Evolutionary conservation across 345 rosid species (phyloP).

Genomic region (Salix suchowensis): DNA sequence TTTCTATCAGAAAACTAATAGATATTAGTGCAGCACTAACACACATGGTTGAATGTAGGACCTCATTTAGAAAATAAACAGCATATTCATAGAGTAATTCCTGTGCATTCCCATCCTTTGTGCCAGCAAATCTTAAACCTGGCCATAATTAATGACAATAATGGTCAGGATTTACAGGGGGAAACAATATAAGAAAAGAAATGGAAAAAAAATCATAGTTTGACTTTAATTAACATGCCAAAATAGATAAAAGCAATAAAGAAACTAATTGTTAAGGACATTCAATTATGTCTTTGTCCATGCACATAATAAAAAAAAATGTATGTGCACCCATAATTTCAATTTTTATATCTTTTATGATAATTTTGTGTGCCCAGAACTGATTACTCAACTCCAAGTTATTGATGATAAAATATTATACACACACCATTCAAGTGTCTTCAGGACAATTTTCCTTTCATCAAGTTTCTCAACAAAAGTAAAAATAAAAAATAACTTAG

Average conservation of each 20-base stretch:
- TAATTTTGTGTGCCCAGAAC: not conserved
- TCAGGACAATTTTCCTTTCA: not conserved
- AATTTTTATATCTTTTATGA: not conserved
- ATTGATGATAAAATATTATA: not conserved
- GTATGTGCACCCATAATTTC: not conserved
- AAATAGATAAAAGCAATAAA: not conserved
- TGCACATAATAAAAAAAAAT: not conserved
- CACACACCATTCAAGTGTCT: not conserved
- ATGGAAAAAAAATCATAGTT: not conserved
- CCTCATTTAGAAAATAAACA: slow-evolving; percentile 84
- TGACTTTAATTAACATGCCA: not conserved
- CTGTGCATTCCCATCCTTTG: slow-evolving; percentile 79
- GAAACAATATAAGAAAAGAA: not conserved
- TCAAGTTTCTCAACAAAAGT: not conserved
- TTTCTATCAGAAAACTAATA: not conserved
- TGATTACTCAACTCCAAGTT: not conserved
- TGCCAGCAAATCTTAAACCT: slow-evolving; percentile 93
- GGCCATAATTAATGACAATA: slow-evolving; percentile 29
- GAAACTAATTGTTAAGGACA: not conserved
- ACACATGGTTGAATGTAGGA: slow-evolving; percentile 23
- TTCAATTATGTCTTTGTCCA: not conserved
- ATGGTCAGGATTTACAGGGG: not conserved
- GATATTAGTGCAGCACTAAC: slow-evolving; percentile 14
- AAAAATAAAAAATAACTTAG: not conserved
- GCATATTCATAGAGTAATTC: slow-evolving; percentile 82